phyloP scores from a whole-genome alignment of 75 land plant species.

The Isoetes taiwanensis region DNA sequence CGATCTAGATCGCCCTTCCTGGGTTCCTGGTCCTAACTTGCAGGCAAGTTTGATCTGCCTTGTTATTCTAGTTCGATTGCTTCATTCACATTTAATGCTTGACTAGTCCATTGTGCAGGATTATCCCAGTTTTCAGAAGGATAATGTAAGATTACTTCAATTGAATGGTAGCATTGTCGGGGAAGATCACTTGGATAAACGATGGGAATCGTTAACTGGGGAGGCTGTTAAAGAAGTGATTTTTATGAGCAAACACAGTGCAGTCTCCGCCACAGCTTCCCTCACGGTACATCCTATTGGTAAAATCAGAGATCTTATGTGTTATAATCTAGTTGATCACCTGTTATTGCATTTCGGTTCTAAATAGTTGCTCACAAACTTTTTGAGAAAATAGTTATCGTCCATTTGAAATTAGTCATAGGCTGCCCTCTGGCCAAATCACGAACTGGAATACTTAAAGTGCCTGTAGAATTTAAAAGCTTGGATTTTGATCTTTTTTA shows the following conservation, averaged over 20 bases:
- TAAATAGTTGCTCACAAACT: no score
- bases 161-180: conserved; percentile 42
- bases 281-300: conserved; percentile 90
- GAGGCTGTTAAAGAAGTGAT: conserved; percentile 66
- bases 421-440: no score
- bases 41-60: conserved; percentile 9
- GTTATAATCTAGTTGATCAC: not conserved
- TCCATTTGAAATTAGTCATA: no score
- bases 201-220: conserved; percentile 66
- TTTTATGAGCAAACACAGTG: conserved; percentile 71
- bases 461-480: no score
- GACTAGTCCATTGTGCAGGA: no score
- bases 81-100: not conserved
- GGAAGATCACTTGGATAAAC: conserved; percentile 59
- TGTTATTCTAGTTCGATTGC: not conserved
- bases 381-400: no score
- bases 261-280: conserved; percentile 72
- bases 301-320: conserved; percentile 17
- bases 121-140: conserved; percentile 32
- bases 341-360: not conserved
- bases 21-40: conserved; percentile 45
- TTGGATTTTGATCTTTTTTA: no score
- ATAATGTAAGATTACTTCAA: conserved; percentile 38
- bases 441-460: no score
- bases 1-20: conserved; percentile 37